These are phyloP conservation scores for Royoungia palumana DNA, from an alignment of 768 basidiomycete species.

Conservation along the genomic window DNA sequence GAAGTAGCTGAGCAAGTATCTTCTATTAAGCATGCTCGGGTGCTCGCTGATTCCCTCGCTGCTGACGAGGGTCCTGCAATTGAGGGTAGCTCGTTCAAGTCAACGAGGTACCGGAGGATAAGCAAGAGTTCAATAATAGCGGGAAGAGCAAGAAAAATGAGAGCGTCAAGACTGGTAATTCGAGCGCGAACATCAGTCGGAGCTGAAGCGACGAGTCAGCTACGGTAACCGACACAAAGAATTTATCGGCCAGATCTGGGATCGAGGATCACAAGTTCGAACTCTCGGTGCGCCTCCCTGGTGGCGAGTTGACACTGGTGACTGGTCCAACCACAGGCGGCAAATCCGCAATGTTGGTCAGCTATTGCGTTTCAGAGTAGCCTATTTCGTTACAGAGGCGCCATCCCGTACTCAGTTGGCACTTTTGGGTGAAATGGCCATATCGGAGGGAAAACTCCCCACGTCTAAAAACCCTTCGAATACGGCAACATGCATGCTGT, in stretches of 20 bases:
- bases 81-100: constrained; percentile 50
- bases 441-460: constrained; percentile 33
- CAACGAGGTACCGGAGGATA: constrained; percentile 43
- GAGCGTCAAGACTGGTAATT: constrained; percentile 3
- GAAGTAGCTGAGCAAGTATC: constrained; percentile 62
- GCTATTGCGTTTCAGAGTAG: constrained; percentile 1
- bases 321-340: constrained; percentile 49
- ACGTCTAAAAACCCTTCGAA: constrained; percentile 49
- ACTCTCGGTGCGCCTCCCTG: constrained; percentile 45
- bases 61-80: constrained; percentile 43
- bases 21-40: constrained; percentile 42
- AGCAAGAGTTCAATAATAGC: constrained; percentile 21
- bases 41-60: constrained; percentile 23
- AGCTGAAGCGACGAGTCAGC: constrained; percentile 5
- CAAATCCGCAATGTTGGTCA: constrained; percentile 46
- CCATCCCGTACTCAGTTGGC: constrained; percentile 24
- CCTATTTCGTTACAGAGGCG: neutral
- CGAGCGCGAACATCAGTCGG: neutral
- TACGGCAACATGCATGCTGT: constrained; percentile 59
- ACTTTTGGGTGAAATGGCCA: constrained; percentile 40
- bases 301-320: constrained; percentile 44
- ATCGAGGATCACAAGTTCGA: constrained; percentile 38
- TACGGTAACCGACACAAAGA: constrained; percentile 15
- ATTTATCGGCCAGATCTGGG: constrained; percentile 7
- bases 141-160: constrained; percentile 18